Base-by-base conservation (phyloP, 768 basidiomycete species). In the Clavulina sp. region DNA sequence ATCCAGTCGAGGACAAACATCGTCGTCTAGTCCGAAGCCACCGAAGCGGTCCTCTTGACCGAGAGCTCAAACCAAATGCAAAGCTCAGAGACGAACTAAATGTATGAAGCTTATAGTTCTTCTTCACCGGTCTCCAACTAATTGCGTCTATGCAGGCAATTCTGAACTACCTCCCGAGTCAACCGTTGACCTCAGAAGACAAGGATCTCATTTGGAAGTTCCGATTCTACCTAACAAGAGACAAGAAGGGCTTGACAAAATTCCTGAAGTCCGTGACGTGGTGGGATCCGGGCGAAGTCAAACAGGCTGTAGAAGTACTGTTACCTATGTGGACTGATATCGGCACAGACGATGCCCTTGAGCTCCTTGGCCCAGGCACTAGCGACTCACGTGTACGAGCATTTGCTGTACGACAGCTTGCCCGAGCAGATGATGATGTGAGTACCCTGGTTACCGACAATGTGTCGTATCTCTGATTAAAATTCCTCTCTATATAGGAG, bases 131-230 rank as follows among this genome's bases (percentile, higher is more conserved):
- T 50, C 4, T 7, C 40, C 28, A 23, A n/a, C 32, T 6, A 52
- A 5, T 41, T 31, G 21, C 40, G n/a, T 2, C 43, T 34, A 2
- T 23, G 0, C 56, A 96, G 91, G 78, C 80, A 55, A 88, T 99
- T 46, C 75, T 99, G 48, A 79, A 79, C 48, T 89, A 96, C 57
- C 81, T 92, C 0, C 95, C 95, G 0, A 92, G 84, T 53, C 85
- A 82, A 54, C 72, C 75, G 6, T 70, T 99, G 5, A 84, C 77
- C 3, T 80, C 88, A 0, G 85, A 91, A 60, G 93, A 97, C 66
- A 95, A 93, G 61, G 93, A 97, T 58, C 69, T 92, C 38, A 80
- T 97, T 34, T 99, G 95, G 95, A 92, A 93, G 64, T 99, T 93
- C 72, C 77, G 95, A n/a, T 99, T 96, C 68, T 97, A 95, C 58